These are phyloP conservation scores for Xylariomycetidae sp. DNA, from an alignment of 2,329 filamentous ascomycete genomes.

Conservation along the genomic window DNA sequence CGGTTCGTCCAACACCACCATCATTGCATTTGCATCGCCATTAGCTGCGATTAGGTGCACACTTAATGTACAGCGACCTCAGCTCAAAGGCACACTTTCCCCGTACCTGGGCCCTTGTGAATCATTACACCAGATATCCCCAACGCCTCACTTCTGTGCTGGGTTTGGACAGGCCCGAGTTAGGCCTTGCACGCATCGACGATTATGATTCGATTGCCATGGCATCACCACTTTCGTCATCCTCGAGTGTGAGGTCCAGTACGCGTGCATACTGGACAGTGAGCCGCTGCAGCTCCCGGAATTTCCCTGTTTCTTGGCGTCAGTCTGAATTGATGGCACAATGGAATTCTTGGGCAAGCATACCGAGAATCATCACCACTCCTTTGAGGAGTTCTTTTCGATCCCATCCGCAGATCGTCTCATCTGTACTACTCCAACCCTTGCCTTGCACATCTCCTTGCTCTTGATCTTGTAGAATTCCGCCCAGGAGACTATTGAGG, in stretches of 20 bases:
- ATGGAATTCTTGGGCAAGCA: conserved; percentile 27
- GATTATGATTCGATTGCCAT: conserved; percentile 24
- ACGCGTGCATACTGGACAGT: conserved; percentile 91
- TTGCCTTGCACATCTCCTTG: conserved; percentile 38
- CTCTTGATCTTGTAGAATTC: conserved; percentile 53
- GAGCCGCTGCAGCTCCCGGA: conserved; percentile 85
- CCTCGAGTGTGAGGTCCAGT: conserved; percentile 55
- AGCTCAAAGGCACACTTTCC: no score
- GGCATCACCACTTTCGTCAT: conserved; percentile 36
- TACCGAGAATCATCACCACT: conserved; percentile 88
- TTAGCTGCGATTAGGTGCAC: no score
- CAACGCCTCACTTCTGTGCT: no score
- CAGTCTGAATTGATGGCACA: conserved; percentile 19
- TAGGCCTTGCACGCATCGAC: no score
- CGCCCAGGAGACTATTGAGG: conserved; percentile 72
- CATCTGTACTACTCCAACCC: conserved; percentile 61
- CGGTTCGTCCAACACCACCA: no score
- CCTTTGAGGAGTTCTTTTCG: conserved; percentile 81
- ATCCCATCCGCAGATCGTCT: conserved; percentile 85
- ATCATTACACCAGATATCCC: no score
- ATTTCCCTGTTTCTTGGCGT: conserved; percentile 62
- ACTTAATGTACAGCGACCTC: no score
- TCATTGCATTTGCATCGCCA: no score
- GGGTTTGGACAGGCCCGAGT: no score
- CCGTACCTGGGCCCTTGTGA: no score